phyloP scores from a whole-genome alignment of 2,329 filamentous ascomycete species.

The Bisporella sp. region DNA sequence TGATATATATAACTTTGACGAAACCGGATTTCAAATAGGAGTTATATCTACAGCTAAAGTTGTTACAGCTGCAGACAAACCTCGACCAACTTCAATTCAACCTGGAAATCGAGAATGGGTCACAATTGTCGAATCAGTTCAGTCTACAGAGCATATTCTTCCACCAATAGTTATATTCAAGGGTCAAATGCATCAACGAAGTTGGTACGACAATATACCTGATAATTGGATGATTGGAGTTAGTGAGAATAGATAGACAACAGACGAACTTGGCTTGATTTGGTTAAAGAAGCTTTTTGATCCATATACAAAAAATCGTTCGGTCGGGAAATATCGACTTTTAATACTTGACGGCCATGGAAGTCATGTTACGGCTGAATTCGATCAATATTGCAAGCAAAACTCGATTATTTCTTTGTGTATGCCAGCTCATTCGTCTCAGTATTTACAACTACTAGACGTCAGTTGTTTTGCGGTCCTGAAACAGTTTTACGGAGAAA shows the following conservation, averaged over 20 bases:
- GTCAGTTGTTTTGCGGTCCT: not conserved
- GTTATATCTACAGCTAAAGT: constrained; percentile 13
- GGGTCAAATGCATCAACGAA: constrained; percentile 6
- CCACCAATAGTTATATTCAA: constrained; percentile 22
- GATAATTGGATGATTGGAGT: constrained; percentile 18
- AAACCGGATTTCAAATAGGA: constrained; percentile 20
- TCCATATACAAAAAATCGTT: not conserved
- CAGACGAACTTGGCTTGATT: not conserved
- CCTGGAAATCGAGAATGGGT: constrained; percentile 22
- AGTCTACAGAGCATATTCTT: constrained; percentile 16
- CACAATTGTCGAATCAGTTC: constrained; percentile 21
- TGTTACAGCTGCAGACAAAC: constrained; percentile 12
- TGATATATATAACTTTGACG: constrained; percentile 14
- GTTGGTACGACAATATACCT: constrained; percentile 10
- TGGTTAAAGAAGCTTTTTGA: not conserved
- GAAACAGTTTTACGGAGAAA: not conserved
- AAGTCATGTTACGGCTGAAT: not conserved
- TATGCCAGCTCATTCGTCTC: not conserved
- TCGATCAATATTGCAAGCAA: not conserved
- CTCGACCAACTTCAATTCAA: constrained; percentile 10
- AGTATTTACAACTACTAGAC: not conserved
- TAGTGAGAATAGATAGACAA: constrained; percentile 26
- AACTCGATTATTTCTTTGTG: not conserved
- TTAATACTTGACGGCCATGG: not conserved
- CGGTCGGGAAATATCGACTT: not conserved